Evolutionary conservation across 257 asterid genomes (phyloP).

Genomic region (Nicotiana tomentosiformis): DNA sequence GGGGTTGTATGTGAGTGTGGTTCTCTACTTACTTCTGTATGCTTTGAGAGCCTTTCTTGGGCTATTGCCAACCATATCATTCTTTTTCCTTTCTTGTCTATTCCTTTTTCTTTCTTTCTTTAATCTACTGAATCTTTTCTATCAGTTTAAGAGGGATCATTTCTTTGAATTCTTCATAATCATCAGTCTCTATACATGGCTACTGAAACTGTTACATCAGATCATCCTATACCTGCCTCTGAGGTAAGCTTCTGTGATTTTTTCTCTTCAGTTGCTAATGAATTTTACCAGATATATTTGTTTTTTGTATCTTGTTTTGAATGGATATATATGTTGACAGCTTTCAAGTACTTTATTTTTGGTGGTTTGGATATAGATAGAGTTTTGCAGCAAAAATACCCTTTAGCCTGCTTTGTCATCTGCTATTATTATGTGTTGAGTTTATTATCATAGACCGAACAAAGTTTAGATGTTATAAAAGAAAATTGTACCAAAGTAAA

Average conservation of each 20-base stretch:
- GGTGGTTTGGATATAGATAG: background rate
- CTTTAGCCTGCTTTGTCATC: background rate
- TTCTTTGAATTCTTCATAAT: background rate
- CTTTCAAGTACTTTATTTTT: background rate
- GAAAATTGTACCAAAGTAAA: too few species aligned
- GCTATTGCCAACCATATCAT: conserved; percentile 68
- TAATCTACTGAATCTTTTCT: background rate
- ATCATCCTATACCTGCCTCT: conserved; percentile 31
- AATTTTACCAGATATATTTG: background rate
- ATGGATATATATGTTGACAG: background rate
- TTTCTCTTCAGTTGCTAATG: background rate
- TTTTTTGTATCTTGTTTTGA: background rate
- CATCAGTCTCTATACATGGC: conserved; percentile 45
- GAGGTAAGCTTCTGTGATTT: conserved; percentile 31
- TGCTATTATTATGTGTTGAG: background rate
- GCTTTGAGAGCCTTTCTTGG: conserved; percentile 35
- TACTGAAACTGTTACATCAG: conserved; percentile 47
- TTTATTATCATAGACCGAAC: background rate
- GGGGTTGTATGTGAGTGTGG: conserved; percentile 15
- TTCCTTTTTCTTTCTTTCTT: background rate
- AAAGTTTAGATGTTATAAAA: background rate
- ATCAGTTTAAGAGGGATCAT: background rate
- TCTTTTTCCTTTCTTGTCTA: conserved; percentile 21
- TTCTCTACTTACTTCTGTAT: conserved; percentile 29
- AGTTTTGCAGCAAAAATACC: background rate